Percentiles rank a stretch among this genome's conserved stretches.
phyloP scores from a whole-genome alignment of 345 rosid species.

The Aegle marmelos region DNA sequence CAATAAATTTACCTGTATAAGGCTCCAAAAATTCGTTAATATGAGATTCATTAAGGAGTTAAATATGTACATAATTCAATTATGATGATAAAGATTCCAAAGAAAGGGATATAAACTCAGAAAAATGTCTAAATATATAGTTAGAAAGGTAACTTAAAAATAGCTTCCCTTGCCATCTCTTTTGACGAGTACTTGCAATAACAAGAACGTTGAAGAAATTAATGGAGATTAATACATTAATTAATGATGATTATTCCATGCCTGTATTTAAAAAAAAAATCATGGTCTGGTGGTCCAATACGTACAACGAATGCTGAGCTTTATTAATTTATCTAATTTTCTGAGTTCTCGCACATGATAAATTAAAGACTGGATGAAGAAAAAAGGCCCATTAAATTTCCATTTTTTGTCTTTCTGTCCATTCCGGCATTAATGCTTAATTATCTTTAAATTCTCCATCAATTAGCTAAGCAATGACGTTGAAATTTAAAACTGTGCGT shows the following conservation, averaged over 20 bases:
- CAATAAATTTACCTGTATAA: not conserved
- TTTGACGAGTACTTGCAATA: not conserved
- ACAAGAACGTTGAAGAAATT: not conserved
- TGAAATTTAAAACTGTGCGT: not conserved
- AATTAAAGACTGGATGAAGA: too few relatives aligned
- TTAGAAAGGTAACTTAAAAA: not conserved
- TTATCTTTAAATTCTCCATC: not conserved
- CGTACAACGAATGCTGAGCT: not conserved
- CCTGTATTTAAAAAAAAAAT: not conserved
- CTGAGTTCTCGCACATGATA: not conserved
- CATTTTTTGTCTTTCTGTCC: not conserved
- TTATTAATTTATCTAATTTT: not conserved
- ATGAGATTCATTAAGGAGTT: too few relatives aligned
- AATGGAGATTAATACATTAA: not conserved
- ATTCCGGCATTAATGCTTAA: not conserved
- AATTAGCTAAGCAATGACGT: constrained; percentile 18
- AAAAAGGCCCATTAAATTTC: not conserved
- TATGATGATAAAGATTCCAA: not conserved
- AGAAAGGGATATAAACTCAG: not conserved
- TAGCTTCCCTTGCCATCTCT: not conserved
- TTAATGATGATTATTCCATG: too few relatives aligned
- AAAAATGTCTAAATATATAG: not conserved
- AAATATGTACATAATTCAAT: not conserved
- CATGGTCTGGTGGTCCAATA: constrained; percentile 10
- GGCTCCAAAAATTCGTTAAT: not conserved